Evolutionary conservation across 805 yeast species (phyloP), one percentile per base, ranked within the genome.

Genomic region (Yamadazyma takamatsuzukensis): DNA sequence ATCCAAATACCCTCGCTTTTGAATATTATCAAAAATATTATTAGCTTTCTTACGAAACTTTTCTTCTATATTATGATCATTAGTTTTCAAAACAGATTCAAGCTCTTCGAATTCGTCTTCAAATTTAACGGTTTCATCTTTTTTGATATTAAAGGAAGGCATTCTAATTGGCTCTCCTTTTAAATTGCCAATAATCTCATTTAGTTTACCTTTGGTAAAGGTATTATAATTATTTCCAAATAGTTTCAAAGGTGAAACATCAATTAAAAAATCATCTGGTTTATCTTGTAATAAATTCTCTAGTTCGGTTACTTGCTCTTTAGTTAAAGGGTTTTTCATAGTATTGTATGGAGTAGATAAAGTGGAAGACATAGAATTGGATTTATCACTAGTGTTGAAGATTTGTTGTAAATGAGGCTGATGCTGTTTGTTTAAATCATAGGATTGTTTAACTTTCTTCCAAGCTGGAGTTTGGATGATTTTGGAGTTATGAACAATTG

Each of bases 201-300:
- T 53, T 17, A 61, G 45, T 30, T 47, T 53, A 25, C 47, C 63
- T 32, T 61, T 61, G 8, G 72, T 66, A 34, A 52, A 66, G 0
- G 72, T 66, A 40, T 66, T 62, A 39, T 66, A 66, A 21, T 62
- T 53, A 29, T 51, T 54, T 6, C 59, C 56, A 37, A 61, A 66
- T 11, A 66, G 46, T 37, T 66, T 66, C 27, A 66, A 50, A 1
- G 72, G 72, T n/a, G 68, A 62, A 11, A 55, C 67, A 2, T 61
- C 60, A 8, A 32, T 36, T 10, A 29, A 40, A 26, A 38, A 43
- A 19, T 49, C 42, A 24, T 32, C 39, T 9, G 44, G 44, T 15
- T 39, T 38, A 25, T 47, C 51, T 21, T 44, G 40, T 8, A 51
- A 34, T 21, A 56, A 44, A 26, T 55, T 43, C 21, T 49, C 56